phyloP scores from a whole-genome alignment of 148 eudicot genomes.

The Diospyros lotus region DNA sequence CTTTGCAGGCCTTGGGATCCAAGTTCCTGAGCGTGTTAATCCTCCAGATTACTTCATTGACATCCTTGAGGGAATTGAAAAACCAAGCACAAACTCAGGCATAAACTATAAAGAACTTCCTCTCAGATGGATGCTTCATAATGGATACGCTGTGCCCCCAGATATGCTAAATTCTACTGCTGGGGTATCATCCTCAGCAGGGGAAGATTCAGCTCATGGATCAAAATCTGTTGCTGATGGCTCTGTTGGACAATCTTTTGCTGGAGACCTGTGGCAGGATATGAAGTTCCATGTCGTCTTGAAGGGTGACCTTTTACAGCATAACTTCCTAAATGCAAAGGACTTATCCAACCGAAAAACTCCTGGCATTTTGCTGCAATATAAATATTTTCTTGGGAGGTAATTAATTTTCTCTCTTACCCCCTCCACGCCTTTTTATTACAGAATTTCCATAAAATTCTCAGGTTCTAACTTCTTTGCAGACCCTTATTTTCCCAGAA shows the following conservation, averaged over 20 bases:
- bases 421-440: background rate
- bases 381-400: slow-evolving; percentile 78
- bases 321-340: slow-evolving; percentile 35
- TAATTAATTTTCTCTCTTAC: slow-evolving; percentile 18
- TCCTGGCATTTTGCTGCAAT: slow-evolving; percentile 57
- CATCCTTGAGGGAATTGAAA: slow-evolving; percentile 79
- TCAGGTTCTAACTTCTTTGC: background rate
- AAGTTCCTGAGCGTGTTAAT: slow-evolving; percentile 84
- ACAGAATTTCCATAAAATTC: background rate
- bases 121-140: slow-evolving; percentile 82
- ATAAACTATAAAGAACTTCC: slow-evolving; percentile 70
- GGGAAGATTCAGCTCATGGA: slow-evolving; percentile 30
- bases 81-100: slow-evolving; percentile 44
- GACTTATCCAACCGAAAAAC: slow-evolving; percentile 69
- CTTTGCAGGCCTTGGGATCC: slow-evolving; percentile 71
- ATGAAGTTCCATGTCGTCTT: slow-evolving; percentile 43
- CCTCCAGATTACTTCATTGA: slow-evolving; percentile 93
- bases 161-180: slow-evolving; percentile 54
- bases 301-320: slow-evolving; percentile 46
- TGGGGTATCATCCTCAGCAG: slow-evolving; percentile 31
- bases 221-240: slow-evolving; percentile 20
- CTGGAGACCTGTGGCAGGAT: slow-evolving; percentile 77
- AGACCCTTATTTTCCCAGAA: background rate
- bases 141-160: slow-evolving; percentile 72
- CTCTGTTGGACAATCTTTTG: slow-evolving; percentile 45